Evolutionary conservation across 202 grass and related monocot genomes (phyloP).

Genomic region (Hordeum pubiflorum): DNA sequence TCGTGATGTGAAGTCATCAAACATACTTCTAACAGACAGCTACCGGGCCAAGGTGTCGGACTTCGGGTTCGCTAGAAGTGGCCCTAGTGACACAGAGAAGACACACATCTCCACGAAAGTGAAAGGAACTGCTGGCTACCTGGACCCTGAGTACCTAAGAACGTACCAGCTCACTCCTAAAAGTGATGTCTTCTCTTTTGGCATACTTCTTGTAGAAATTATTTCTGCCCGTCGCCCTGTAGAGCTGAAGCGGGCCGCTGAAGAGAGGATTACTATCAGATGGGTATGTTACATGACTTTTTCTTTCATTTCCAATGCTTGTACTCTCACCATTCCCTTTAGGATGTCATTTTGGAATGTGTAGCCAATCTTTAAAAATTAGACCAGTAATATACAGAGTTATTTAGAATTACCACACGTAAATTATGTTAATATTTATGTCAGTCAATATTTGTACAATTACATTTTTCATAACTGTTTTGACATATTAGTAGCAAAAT

Average conservation of each 20-base stretch:
- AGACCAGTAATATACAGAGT: background rate
- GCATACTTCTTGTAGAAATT: slow-evolving; percentile 92
- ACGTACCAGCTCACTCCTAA: slow-evolving; percentile 94
- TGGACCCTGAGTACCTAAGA: slow-evolving; percentile 89
- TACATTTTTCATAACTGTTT: background rate
- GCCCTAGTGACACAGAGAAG: slow-evolving; percentile 75
- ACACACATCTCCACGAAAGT: slow-evolving; percentile 98
- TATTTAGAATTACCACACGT: background rate
- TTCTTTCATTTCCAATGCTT: background rate
- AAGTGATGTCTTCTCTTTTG: slow-evolving; percentile 98
- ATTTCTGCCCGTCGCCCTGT: slow-evolving; percentile 77
- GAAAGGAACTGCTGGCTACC: slow-evolving; percentile 94
- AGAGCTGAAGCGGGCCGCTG: slow-evolving; percentile 61
- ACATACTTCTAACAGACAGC: slow-evolving; percentile 85
- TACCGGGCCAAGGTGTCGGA: slow-evolving; percentile 86
- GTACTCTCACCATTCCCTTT: background rate
- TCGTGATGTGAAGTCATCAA: slow-evolving; percentile 95
- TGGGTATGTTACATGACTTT: slow-evolving; percentile 52
- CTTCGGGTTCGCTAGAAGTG: slow-evolving; percentile 93
- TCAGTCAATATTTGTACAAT: background rate
- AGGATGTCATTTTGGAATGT: background rate
- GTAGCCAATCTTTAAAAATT: background rate
- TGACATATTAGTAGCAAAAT: background rate
- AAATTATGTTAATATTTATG: background rate
- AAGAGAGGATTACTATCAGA: slow-evolving; percentile 94